Percentiles rank a stretch among this genome's conserved stretches.
Conservation (phyloP, 441 rosid genomes). For the Adansonia madagascariensis region DNA sequence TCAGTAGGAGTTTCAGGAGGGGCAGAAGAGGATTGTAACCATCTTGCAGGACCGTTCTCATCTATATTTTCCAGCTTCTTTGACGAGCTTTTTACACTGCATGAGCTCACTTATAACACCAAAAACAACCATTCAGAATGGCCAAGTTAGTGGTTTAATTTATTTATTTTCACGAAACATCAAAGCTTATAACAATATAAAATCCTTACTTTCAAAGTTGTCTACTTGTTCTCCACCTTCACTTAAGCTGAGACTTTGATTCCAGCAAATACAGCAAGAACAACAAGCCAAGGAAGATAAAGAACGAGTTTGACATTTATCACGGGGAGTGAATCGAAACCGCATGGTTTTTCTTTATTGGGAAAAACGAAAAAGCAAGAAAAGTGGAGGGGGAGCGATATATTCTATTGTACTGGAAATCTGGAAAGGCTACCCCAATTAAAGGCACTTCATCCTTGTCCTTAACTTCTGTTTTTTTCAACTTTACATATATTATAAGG, state of each 20-base stretch:
- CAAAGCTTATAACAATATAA: neutral
- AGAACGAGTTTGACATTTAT: constrained; percentile 25
- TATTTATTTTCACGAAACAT: neutral
- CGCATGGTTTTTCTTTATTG: constrained; percentile 17
- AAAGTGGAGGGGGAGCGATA: neutral
- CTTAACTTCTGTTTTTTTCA: constrained; percentile 19
- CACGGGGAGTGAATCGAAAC: constrained; percentile 11
- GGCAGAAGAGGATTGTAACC: constrained; percentile 41
- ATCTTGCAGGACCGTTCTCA: constrained; percentile 59
- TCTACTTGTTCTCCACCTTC: constrained; percentile 1
- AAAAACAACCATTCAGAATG: neutral
- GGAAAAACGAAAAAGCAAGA: neutral
- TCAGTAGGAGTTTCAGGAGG: constrained; percentile 90
- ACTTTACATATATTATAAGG: constrained; percentile 24
- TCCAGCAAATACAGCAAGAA: constrained; percentile 12
- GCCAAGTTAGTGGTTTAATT: neutral
- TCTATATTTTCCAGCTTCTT: constrained; percentile 78
- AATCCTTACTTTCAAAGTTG: constrained; percentile 15
- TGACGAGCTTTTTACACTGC: constrained; percentile 44
- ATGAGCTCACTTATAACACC: constrained; percentile 56
- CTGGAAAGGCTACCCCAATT: constrained; percentile 17
- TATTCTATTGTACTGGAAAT: constrained; percentile 19
- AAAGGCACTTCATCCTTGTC: constrained; percentile 23
- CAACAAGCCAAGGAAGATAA: constrained; percentile 21
- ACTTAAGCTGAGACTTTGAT: constrained; percentile 9